Conservation (phyloP, 768 basidiomycete species). For the Naganishia antarctica region DNA sequence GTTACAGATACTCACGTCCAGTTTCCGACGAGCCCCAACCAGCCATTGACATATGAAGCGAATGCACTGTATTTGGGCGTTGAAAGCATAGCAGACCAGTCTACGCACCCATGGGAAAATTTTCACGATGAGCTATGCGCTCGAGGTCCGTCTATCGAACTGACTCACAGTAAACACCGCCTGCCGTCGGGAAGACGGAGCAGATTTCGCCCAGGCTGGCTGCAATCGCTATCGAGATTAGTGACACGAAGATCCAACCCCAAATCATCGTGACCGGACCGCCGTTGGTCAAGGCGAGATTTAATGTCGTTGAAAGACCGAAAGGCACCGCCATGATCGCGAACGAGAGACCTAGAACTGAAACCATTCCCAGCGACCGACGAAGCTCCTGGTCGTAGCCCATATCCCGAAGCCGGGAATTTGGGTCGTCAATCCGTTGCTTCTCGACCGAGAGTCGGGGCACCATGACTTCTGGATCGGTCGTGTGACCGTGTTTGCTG, state of each 20-base stretch:
- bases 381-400: constrained; percentile 44
- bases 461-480: not conserved
- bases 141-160: not conserved
- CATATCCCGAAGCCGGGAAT: constrained; percentile 36
- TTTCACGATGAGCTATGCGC: not conserved
- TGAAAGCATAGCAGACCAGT: constrained; percentile 63
- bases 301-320: constrained; percentile 26
- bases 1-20: constrained; percentile 54
- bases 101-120: constrained; percentile 12
- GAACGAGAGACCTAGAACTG: constrained; percentile 40
- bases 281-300: constrained; percentile 42
- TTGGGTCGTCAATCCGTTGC: constrained; percentile 11
- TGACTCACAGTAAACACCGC: constrained; percentile 42
- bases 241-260: constrained; percentile 28
- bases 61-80: constrained; percentile 56
- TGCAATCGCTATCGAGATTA: constrained; percentile 21
- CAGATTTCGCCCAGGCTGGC: constrained; percentile 41
- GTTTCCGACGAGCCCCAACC: constrained; percentile 64
- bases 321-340: constrained; percentile 44
- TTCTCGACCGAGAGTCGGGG: constrained; percentile 9
- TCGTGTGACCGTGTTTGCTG: not conserved
- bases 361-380: constrained; percentile 41
- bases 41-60: constrained; percentile 64
- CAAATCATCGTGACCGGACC: constrained; percentile 44
- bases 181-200: constrained; percentile 43